Base-by-base conservation (phyloP, 1,139 yeast genomes). In the Blastobotrys persicus region DNA sequence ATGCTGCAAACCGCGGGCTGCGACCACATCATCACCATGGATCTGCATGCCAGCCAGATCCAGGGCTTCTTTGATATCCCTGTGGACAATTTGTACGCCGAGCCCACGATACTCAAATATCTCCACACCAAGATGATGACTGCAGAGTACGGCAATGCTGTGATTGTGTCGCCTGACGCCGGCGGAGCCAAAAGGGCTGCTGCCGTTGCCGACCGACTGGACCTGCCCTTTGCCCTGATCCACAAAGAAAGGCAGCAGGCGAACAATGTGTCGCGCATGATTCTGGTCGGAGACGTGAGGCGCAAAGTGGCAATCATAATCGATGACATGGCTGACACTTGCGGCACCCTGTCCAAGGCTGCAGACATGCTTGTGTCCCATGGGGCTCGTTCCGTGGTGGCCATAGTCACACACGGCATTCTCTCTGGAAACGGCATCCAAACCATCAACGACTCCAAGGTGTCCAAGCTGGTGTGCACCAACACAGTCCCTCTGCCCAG, bases 121-220 rank as follows among this genome's bases (percentile, higher is more conserved):
- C 89, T 92, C 54, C 28, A 23, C 28, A 94, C 86, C 59, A 78
- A 81, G 57, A 76, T 85, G 52, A 40, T 46, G 26, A 77, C 72
- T 59, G 28, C 9, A 9, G 72, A 72, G 58, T 75, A 79, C 44
- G 80, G 85, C 56, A 59, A 64, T 47, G 82, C 92, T 18, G 88
- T 91, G 50, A 85, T 92, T 51, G 88, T 88, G 12, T 88, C 97
- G 1, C 98, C 98, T 6, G 98, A 92, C 71, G 98, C 98, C 3
- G 98, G 98, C 62, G 98, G 98, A 54, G 98, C 98, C 51, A 92
- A 92, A 70, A 80, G 98, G 66, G 98, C 95, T 4, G 97, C 98
- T 3, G 88, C 89, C 4, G 75, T 91, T 56, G 98, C 98, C 43
- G 98, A 92, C 69, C 78, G 88, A 58, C 74, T 92, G 58, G 97